Evolutionary conservation across 2,329 filamentous ascomycete genomes (phyloP), one percentile per base, ranked within the genome.

Genomic region (Eutypa lata): DNA sequence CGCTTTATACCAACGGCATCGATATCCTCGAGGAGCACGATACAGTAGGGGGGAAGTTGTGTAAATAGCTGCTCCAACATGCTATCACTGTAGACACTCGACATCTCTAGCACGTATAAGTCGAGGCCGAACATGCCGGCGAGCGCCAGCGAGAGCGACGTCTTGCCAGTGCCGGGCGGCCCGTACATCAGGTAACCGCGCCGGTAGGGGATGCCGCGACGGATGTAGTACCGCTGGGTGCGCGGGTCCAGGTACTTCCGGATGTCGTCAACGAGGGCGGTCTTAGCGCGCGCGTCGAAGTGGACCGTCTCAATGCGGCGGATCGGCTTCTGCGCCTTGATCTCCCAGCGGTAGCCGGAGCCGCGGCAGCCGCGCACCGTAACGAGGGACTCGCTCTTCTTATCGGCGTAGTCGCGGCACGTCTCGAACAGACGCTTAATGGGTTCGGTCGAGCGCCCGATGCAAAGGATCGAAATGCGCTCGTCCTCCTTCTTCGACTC

Each of bases 121-220:
- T 89, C 87, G 61, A 89, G 89, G 58, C 89, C 84, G 49, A 91
- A 74, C 48, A 83, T 74, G 3, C 87, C 86, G 1, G 88, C 88
- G 7, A 91, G 72, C 1, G 87, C 88, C 61, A 90, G 83, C 35
- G 90, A 89, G 58, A 91, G 88, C 1, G 86, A 89, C 51, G 84
- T 89, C 68, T 91, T 90, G 38, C 88, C 87, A 0, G 86, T 90
- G 0, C 88, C 88, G 0, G 87, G 88, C 2, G 88, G 87, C 0
- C 88, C 88, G 61, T 90, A 82, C 0, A 91, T 76, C 5, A 91
- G 76, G 62, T 90, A 91, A 10, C 87, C 88, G 49, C 88, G 75
- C 11, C 88, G 78, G 63, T 91, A 91, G 0, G 88, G 88, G 53
- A 91, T 90, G 22, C 87, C 87, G 22, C 87, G 81, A 53, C 88